Base-by-base conservation (phyloP, 257 asterid genomes). In the Plantago ovata region DNA sequence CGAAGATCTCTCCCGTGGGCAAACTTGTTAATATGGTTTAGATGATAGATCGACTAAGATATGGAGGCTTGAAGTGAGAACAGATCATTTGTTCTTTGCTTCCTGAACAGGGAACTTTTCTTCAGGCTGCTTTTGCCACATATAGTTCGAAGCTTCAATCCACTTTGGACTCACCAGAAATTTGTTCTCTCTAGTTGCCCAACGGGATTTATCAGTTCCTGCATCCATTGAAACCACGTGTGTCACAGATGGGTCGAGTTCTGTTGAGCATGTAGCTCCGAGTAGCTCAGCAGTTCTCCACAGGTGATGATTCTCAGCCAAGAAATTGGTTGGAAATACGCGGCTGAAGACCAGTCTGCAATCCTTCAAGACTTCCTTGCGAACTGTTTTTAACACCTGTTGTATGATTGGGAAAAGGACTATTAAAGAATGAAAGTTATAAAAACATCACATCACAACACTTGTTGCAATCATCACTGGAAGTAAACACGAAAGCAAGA, bases 281-380 rank as follows among this genome's bases (percentile, higher is more conserved):
- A 89, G 75, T 42, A 78, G 74, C 63, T 77, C 89, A 0, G 92
- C 92, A 79, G 83, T 70, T 70, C 72, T 81, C 97, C 97, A 86
- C 12, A 76, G 69, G 13, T 64, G 68, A 53, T 89, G 94, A 45
- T 81, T 58, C 69, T 81, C 91, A 1, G 91, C 75, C 20, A 39
- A 82, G 70, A 63, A 71, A 49, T 70, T 70, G 4, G 77, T 75
- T 13, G 83, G 92, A 50, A 88, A 72, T 18, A 83, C 83, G 41
- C 79, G 84, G 38, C 68, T 81, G 74, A 89, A 89, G 33, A 89
- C 80, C 2, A 85, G 38, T 46, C 72, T 85, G 72, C 95, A 83
- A 3, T 67, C 95, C 74, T 66, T 63, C 58, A 89, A 51, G 19
- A 84, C 56, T 63, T 89, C 89, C 72, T 73, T 78, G 28, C 77